Evolutionary conservation across 2,329 filamentous ascomycete species (phyloP).

Genomic region (Exophiala sp.): DNA sequence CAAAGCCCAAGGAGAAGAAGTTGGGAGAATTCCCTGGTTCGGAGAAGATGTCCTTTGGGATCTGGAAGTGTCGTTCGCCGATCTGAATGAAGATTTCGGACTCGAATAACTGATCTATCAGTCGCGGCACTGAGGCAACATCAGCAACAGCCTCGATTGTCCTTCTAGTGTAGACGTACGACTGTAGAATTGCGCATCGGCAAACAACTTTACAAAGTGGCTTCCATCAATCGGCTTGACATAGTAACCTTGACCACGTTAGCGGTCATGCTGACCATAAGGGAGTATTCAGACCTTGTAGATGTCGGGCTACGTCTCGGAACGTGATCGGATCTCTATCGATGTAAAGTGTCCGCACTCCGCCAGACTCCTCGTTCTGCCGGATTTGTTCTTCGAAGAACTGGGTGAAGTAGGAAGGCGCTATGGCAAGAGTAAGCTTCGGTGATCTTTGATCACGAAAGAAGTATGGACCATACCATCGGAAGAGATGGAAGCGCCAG

Average conservation of each 20-base stretch:
- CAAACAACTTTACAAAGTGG: constrained; percentile 89
- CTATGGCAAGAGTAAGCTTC: constrained; percentile 52
- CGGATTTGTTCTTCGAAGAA: constrained; percentile 84
- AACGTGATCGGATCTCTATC: constrained; percentile 90
- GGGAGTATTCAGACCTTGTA: constrained; percentile 59
- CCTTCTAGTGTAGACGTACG: constrained; percentile 47
- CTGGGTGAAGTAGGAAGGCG: constrained; percentile 92
- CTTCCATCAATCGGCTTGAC: constrained; percentile 74
- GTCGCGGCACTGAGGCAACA: constrained; percentile 65
- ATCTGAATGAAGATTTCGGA: constrained; percentile 91
- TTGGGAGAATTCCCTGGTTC: constrained; percentile 88
- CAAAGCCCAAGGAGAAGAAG: constrained; percentile 90
- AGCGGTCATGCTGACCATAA: not conserved
- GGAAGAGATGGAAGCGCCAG: constrained; percentile 66
- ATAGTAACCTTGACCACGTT: constrained; percentile 64
- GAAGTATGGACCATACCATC: constrained; percentile 56
- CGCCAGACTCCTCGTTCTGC: constrained; percentile 57
- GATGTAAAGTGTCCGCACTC: constrained; percentile 82
- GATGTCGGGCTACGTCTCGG: constrained; percentile 79
- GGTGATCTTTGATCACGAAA: not conserved
- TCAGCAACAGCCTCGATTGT: constrained; percentile 2
- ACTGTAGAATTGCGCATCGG: constrained; percentile 92
- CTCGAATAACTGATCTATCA: constrained; percentile 87
- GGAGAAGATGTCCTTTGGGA: constrained; percentile 82
- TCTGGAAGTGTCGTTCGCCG: constrained; percentile 80